Evolutionary conservation across 2,329 filamentous ascomycete species (phyloP), one percentile per base, ranked within the genome.

Genomic region (Alternaria triticina): DNA sequence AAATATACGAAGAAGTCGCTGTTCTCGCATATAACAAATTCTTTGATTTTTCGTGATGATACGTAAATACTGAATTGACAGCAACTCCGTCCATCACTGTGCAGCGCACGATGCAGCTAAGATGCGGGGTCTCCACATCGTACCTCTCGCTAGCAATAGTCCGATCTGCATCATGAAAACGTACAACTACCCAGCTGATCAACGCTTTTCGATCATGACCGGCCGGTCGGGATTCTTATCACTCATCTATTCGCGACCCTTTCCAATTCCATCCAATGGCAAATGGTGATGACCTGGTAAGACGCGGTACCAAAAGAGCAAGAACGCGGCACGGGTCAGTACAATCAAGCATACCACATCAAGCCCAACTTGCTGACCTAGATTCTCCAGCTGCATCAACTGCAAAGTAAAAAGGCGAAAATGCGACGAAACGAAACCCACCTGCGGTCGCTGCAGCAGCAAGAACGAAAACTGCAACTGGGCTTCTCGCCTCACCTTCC

Each of bases 341-440:
- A 12, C 13, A 6, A 4, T n/a, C 20, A 3, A 28, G 11, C 33
- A 60, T 6, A 6, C 23, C 49, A 20, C 13, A 44, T 15, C 15
- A 8, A 61, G 8, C 6, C 20, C n/a, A 3, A 22, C 11, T n/a
- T 3, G 25, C 46, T 62, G 4, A 60, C 27, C 0, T 17, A 17
- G 1, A 27, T 28, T 15, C 13, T 4, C 15, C 28, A 60, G 56
- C 9, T 69, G 69, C 46, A 40, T 60, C 9, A 71, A 70, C 45
- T 70, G 70, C 55, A 65, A 68, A 2, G 25, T 46, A 10, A 70
- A 66, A 40, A 51, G 66, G 28, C 60, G 64, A 13, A 72, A 70
- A 45, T 70, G 68, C 28, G 68, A 72, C 23, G 70, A 70, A 51
- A 40, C 30, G 6, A 70, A 72, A 30, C 70, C 70, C 10, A 49